Base-by-base conservation (phyloP, 2,329 filamentous ascomycete species). In the Epichloe uncinata region DNA sequence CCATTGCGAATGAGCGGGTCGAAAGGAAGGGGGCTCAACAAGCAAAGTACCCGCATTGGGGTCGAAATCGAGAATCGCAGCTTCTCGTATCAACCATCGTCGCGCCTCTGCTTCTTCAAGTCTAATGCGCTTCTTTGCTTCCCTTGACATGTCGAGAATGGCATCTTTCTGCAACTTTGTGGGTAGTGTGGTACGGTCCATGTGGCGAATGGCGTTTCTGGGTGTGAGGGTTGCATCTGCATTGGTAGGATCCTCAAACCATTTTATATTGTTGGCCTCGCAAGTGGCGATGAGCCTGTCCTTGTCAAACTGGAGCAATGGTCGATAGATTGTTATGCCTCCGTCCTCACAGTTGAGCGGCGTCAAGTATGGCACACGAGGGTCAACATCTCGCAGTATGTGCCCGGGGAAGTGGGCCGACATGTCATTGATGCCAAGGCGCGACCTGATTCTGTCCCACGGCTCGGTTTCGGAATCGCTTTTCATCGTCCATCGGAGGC, bases 241-340 rank as follows among this genome's bases (percentile, higher is more conserved):
- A 60, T 98, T 98, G 2, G 90, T 96, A 41, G 73, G 69, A 62
- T 98, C 93, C 62, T 93, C 87, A 54, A 88, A 86, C 85, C 87
- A 97, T 0, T 70, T 67, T 9, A 94, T 68, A 0, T 72, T 66
- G 55, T 82, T 75, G n/a, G 75, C 71, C 53, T 82, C 65, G 60
- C 91, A 96, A 0, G 87, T 89, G 2, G 80, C 78, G 42, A 84
- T 73, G n/a, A 96, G 72, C 36, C 82, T 72, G 47, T 79, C 73
- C 67, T 97, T 94, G 52, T 74, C 69, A 60, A 90, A 88, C 8
- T 64, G 63, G 7, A 94, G 69, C 45, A 93, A 66, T 3, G 87
- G 87, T 7, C 87, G 77, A 57, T 83, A 77, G 16, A 90, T 66
- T 50, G 67, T 72, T 22, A 91, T 65, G 2, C 86, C 85, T 2